Base-by-base conservation (phyloP, 2,329 filamentous ascomycete genomes). In the Plenodomus tracheiphilus region DNA sequence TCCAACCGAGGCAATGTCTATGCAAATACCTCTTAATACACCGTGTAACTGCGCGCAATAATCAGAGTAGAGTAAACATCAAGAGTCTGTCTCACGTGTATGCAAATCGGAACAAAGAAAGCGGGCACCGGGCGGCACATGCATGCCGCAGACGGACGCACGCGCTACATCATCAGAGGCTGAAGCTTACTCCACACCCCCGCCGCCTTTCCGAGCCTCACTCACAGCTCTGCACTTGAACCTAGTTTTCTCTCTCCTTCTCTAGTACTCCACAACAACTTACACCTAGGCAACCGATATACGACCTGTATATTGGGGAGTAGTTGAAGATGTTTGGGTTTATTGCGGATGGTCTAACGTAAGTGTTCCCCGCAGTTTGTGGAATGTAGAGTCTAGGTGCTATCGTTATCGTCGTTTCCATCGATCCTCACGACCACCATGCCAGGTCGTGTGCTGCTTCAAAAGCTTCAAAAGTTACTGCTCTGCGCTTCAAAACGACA, bases 291-390 rank as follows among this genome's bases (percentile, higher is more conserved):
- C 32, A 34, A 32, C 41, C 15, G 4, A 4, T 11, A 8, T 15
- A 32, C 8, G n/a, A n/a, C 15, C 28, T 32, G 28, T 8, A 11
- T 32, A 32, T 15, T 11, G 28, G 13, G 13, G 28, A 32, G 28
- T 8, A 32, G 28, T 11, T 15, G 9, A 32, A 32, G 28, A 72
- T 72, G 69, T 72, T 72, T 50, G 53, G 68, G 56, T 72, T 72
- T 56, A 63, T 72, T 47, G 69, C 69, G 47, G 68, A 72, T 63
- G 69, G 64, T 43, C 55, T 72, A 53, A 71, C 68, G 69, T 71
- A 61, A 56, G 68, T 63, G 45, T 52, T 58, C 68, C 64, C 66
- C 68, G 57, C 62, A 56, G 17, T 47, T 32, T 32, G 28, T 32
- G 28, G 28, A 32, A 32, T 32, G 28, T 32, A 32, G 28, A 32